Percentiles rank a stretch among this genome's conserved stretches.
Conservation (phyloP, 2,329 filamentous ascomycete species). For the Coniochaeta hoffmannii region DNA sequence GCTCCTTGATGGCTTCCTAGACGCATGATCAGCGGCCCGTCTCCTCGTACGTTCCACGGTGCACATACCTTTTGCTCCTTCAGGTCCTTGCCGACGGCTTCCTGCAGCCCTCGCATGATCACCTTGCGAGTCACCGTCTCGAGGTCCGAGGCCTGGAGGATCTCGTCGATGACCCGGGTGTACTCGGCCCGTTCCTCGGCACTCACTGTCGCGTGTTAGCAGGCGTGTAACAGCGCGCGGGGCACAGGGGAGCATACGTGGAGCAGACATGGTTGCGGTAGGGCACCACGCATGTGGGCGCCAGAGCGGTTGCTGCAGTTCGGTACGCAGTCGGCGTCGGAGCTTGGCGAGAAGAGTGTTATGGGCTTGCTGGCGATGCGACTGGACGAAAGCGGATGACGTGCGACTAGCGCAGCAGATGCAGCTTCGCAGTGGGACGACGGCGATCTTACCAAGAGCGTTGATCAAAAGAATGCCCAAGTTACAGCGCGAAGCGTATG, state of each 20-base stretch:
- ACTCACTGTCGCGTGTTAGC: conserved; percentile 31
- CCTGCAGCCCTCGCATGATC: conserved; percentile 50
- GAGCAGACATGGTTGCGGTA: background rate
- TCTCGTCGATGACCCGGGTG: conserved; percentile 52
- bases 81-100: conserved; percentile 48
- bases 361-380: no score
- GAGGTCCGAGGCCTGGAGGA: conserved; percentile 50
- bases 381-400: background rate
- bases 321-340: no score
- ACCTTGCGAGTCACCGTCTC: conserved; percentile 58
- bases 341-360: no score
- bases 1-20: conserved; percentile 60
- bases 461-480: no score
- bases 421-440: no score
- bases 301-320: background rate
- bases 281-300: background rate
- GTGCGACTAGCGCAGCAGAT: no score
- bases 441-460: no score
- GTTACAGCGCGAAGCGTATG: no score
- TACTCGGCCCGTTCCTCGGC: conserved; percentile 43
- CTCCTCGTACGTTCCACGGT: background rate
- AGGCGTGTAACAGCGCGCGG: background rate
- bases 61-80: conserved; percentile 47
- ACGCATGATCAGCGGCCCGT: conserved; percentile 1
- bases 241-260: background rate